These are phyloP conservation scores for Colletotrichum lentis DNA, from an alignment of 2,329 filamentous ascomycete species.

Conservation along the genomic window DNA sequence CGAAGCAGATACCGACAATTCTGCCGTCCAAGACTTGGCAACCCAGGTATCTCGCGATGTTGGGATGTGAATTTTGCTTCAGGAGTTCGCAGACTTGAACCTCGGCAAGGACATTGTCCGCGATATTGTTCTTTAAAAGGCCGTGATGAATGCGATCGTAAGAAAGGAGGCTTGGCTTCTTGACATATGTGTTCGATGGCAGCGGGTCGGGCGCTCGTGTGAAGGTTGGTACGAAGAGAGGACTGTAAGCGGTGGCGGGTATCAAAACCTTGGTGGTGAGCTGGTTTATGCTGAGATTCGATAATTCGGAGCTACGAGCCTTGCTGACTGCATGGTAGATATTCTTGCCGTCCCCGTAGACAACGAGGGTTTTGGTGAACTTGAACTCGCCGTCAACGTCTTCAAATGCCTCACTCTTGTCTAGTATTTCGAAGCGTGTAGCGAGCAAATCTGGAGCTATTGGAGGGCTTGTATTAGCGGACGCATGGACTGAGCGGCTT, in stretches of 20 bases:
- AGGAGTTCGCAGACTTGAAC: background rate
- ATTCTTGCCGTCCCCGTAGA: background rate
- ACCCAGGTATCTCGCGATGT: background rate
- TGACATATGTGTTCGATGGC: constrained; percentile 1
- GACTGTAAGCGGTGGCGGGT: background rate
- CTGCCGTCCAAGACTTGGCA: background rate
- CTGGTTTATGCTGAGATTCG: background rate
- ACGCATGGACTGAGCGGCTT: no score
- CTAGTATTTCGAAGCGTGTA: no score
- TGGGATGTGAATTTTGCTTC: background rate
- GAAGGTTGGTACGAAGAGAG: background rate
- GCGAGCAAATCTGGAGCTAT: no score
- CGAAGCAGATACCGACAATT: background rate
- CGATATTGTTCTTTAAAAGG: background rate
- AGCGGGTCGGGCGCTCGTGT: constrained; percentile 6
- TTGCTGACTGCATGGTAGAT: background rate
- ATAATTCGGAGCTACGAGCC: background rate
- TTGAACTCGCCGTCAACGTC: no score
- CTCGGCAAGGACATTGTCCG: background rate
- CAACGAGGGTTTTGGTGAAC: background rate
- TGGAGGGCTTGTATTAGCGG: no score
- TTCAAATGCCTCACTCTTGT: no score
- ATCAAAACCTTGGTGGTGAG: background rate
- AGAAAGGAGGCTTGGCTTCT: constrained; percentile 9
- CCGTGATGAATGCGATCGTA: constrained; percentile 4